phyloP scores from a whole-genome alignment of 1,284 basidiomycete species.

The Rhodotorula sp. region DNA sequence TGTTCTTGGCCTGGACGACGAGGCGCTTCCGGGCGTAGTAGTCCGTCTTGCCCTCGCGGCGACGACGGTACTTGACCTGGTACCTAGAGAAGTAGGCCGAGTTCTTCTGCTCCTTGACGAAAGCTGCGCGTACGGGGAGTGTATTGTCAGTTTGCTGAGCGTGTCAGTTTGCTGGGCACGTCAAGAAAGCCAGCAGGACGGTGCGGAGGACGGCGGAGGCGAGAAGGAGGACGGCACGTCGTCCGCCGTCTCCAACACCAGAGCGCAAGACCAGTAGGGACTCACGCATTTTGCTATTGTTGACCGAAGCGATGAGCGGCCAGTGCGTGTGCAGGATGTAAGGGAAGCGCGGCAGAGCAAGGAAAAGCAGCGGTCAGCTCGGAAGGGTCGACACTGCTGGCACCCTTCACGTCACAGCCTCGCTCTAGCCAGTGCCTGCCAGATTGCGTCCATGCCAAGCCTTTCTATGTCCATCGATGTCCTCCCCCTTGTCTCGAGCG shows the following conservation, averaged over 20 bases:
- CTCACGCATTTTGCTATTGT: not conserved
- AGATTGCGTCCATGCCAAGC: too few species aligned
- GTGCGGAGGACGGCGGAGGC: not conserved
- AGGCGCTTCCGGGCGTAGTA: conserved; percentile 98
- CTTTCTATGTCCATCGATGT: too few species aligned
- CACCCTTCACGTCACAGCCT: too few species aligned
- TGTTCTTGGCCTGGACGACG: conserved; percentile 98
- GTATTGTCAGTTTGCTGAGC: not conserved
- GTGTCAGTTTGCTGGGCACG: not conserved
- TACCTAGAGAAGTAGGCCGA: conserved; percentile 93
- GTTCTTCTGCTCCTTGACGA: conserved; percentile 58
- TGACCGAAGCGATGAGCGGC: not conserved
- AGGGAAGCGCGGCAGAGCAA: not conserved
- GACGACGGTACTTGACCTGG: conserved; percentile 61
- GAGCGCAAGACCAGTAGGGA: not conserved
- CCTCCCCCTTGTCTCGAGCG: too few species aligned
- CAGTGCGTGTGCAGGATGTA: not conserved
- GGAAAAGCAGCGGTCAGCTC: not conserved
- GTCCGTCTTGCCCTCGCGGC: conserved; percentile 91
- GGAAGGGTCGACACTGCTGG: not conserved
- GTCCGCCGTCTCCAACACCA: too few species aligned
- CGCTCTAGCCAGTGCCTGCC: too few species aligned
- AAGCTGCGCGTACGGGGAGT: not conserved
- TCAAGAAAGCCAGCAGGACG: not conserved
- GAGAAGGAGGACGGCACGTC: too few species aligned